phyloP scores from a whole-genome alignment of 2,329 filamentous ascomycete species.

The Huntiella moniliformis region DNA sequence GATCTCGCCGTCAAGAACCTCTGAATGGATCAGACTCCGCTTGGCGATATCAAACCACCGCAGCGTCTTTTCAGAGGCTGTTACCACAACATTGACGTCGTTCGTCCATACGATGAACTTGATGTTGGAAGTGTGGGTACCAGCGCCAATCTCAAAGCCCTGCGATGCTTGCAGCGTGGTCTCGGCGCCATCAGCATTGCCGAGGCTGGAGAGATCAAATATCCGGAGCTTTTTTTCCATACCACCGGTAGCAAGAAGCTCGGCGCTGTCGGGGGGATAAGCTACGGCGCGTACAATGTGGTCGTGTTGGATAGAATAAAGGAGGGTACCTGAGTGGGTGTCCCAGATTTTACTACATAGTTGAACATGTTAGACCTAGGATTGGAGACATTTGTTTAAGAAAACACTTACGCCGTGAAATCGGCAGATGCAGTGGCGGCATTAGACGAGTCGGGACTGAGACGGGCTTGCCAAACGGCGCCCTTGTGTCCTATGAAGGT shows the following conservation, averaged over 20 bases:
- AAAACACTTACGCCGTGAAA: conserved; percentile 60
- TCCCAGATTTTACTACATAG: conserved; percentile 80
- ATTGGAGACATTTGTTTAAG: not conserved
- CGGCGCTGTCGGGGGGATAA: conserved; percentile 62
- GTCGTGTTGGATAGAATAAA: conserved; percentile 73
- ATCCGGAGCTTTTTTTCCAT: conserved; percentile 93
- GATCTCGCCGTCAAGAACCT: conserved; percentile 65
- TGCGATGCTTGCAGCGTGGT: conserved; percentile 34
- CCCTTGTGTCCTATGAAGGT: conserved; percentile 98
- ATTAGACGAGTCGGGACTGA: conserved; percentile 71
- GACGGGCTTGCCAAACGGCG: conserved; percentile 85
- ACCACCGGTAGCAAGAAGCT: conserved; percentile 82
- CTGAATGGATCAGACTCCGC: conserved; percentile 55
- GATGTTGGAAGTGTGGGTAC: conserved; percentile 71
- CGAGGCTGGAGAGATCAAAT: conserved; percentile 59
- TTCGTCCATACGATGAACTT: conserved; percentile 92
- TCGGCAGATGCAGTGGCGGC: conserved; percentile 91
- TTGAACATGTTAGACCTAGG: conserved; percentile 16
- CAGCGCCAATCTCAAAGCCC: conserved; percentile 73
- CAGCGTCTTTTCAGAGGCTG: conserved; percentile 77
- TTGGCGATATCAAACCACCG: conserved; percentile 86
- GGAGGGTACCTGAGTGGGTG: conserved; percentile 76
- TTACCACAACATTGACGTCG: conserved; percentile 75
- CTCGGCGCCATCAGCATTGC: conserved; percentile 17
- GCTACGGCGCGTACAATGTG: conserved; percentile 92